Conservation (phyloP, 1,284 basidiomycete genomes). For the Ceratobasidium theobromae region DNA sequence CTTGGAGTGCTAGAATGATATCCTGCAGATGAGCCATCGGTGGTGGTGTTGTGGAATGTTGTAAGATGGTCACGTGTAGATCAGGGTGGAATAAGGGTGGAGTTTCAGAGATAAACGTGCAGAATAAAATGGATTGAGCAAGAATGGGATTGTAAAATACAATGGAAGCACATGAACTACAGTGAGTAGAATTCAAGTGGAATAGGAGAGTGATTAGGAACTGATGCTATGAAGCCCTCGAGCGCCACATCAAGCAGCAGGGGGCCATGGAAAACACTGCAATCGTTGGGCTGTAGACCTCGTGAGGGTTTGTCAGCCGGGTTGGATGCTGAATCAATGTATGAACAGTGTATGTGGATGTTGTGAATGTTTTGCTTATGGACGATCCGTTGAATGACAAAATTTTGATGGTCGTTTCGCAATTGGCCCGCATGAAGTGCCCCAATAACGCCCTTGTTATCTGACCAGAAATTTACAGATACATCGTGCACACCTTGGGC, state of each 20-base stretch:
- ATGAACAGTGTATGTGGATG: constrained; percentile 38
- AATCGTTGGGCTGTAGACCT: background rate
- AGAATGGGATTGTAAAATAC: no score
- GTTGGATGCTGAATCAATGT: background rate
- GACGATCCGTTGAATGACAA: constrained; percentile 40
- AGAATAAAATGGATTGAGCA: no score
- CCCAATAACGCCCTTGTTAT: constrained; percentile 44
- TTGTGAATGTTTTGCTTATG: constrained; percentile 36
- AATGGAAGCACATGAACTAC: no score
- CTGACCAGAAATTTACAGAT: constrained; percentile 41
- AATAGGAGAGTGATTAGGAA: background rate
- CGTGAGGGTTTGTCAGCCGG: background rate
- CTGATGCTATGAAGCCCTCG: background rate
- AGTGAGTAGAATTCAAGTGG: no score
- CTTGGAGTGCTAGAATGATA: no score
- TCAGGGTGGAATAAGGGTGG: no score
- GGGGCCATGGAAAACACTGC: no score
- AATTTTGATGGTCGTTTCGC: constrained; percentile 40
- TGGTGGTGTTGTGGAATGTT: no score
- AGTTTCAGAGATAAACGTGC: no score
- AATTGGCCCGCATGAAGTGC: constrained; percentile 40
- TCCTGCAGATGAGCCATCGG: no score
- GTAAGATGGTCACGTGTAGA: no score
- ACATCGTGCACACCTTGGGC: constrained; percentile 1
- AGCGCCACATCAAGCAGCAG: background rate